Evolutionary conservation across 495 filamentous ascomycete genomes (phyloP).

Genomic region (Cercophora scortea): DNA sequence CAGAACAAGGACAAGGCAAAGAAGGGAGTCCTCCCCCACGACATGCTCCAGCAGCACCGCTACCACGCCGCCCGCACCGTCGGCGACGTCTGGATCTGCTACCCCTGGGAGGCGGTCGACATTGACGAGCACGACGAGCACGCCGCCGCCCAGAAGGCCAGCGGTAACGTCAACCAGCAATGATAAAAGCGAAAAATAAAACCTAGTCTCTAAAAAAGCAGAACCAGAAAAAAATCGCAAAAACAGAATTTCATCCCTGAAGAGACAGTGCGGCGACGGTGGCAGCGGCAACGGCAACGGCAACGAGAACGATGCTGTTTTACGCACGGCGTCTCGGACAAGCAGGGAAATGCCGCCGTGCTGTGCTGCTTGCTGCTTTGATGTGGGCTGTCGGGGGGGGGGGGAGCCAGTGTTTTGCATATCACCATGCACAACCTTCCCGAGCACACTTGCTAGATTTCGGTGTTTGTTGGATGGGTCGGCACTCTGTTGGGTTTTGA

Average conservation of each 20-base stretch:
- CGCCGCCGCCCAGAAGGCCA: conserved; percentile 27
- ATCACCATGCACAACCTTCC: no score
- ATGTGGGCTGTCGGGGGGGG: no score
- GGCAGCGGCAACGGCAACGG: not conserved
- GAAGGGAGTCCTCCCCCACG: conserved; percentile 77
- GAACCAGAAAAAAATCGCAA: not conserved
- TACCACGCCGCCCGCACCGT: conserved; percentile 87
- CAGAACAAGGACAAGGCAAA: conserved; percentile 96
- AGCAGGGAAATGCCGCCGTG: not conserved
- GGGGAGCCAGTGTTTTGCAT: no score
- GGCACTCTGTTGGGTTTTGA: no score
- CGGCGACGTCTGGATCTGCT: conserved; percentile 93
- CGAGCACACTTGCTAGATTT: no score
- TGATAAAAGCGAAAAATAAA: not conserved
- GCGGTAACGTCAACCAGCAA: not conserved
- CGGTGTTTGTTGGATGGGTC: no score
- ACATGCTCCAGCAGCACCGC: conserved; percentile 64
- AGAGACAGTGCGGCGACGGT: not conserved
- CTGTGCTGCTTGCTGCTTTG: no score
- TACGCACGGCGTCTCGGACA: not conserved
- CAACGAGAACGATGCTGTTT: not conserved
- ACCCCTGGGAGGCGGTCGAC: conserved; percentile 97
- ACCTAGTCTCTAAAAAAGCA: no score
- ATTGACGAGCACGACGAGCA: conserved; percentile 87
- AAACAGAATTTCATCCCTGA: not conserved